phyloP scores from a whole-genome alignment of 2,329 filamentous ascomycete genomes.

The Beauveria caledonica region DNA sequence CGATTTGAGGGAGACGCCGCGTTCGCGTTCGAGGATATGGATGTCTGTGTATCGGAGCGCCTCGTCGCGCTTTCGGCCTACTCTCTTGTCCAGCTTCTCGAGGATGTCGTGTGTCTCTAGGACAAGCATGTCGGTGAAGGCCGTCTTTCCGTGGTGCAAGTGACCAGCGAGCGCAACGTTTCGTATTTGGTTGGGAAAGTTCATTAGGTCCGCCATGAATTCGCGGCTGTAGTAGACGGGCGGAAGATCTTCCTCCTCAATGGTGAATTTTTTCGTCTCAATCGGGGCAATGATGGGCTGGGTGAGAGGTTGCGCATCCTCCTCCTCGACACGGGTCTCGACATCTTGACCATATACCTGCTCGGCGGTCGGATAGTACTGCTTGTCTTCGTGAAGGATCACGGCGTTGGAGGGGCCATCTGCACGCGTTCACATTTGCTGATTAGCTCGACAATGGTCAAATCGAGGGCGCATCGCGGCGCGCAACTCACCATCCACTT shows the following conservation, averaged over 20 bases:
- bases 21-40: constrained; percentile 78
- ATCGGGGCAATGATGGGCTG: constrained; percentile 92
- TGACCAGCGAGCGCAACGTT: constrained; percentile 91
- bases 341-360: constrained; percentile 93
- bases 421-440: constrained; percentile 19
- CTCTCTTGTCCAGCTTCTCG: constrained; percentile 69
- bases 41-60: constrained; percentile 93
- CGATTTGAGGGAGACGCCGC: constrained; percentile 85
- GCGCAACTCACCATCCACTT: constrained; percentile 62
- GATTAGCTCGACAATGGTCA: constrained; percentile 19
- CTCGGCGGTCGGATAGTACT: constrained; percentile 97
- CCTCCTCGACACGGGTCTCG: constrained; percentile 91
- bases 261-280: constrained; percentile 90
- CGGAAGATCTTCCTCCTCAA: constrained; percentile 86
- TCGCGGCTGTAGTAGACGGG: constrained; percentile 78
- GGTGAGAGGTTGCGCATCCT: constrained; percentile 87
- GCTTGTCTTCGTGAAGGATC: constrained; percentile 97
- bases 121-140: constrained; percentile 97
- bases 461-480: constrained; percentile 3
- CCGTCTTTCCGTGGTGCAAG: constrained; percentile 94
- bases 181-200: constrained; percentile 86
- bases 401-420: constrained; percentile 91
- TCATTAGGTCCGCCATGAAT: constrained; percentile 95
- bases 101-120: constrained; percentile 86
- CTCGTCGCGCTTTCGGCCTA: constrained; percentile 75